Conservation (phyloP, 371 early-diverging fungal species). For the Mucor circinelloides region DNA sequence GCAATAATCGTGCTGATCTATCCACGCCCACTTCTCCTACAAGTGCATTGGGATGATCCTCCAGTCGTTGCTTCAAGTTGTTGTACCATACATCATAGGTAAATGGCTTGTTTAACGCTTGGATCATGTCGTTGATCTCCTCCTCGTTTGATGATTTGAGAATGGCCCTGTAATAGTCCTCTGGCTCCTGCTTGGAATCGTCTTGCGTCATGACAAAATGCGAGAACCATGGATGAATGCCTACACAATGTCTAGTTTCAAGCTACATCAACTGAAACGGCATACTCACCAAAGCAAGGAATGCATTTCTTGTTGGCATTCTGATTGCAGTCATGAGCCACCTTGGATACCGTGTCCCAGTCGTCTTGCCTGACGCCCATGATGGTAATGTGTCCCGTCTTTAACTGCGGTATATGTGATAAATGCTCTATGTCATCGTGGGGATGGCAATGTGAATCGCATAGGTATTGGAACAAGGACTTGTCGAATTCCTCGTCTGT, state of each 20-base stretch:
- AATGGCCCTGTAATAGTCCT: conserved; percentile 30
- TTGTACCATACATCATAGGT: conserved; percentile 34
- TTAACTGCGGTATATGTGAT: conserved; percentile 27
- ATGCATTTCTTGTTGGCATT: conserved; percentile 25
- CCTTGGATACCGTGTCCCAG: conserved; percentile 42
- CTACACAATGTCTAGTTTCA: conserved; percentile 8
- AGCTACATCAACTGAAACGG: neutral
- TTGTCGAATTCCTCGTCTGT: conserved; percentile 26
- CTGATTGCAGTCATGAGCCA: conserved; percentile 23
- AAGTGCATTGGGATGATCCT: conserved; percentile 54
- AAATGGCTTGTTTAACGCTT: conserved; percentile 24
- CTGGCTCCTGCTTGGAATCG: neutral
- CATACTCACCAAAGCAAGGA: conserved; percentile 44
- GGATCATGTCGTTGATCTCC: conserved; percentile 34
- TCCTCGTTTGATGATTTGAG: conserved; percentile 19
- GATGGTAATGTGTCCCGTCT: conserved; percentile 46
- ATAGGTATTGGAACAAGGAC: conserved; percentile 20
- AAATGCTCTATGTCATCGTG: conserved; percentile 43
- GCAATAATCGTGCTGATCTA: conserved; percentile 61
- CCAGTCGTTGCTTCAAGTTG: conserved; percentile 26
- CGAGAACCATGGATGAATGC: conserved; percentile 53
- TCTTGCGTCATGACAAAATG: conserved; percentile 30
- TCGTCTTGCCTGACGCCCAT: conserved; percentile 56
- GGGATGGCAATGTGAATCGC: conserved; percentile 55
- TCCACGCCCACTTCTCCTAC: conserved; percentile 92